Evolutionary conservation across 2,329 filamentous ascomycete species (phyloP).

Genomic region (Onygenales sp.): DNA sequence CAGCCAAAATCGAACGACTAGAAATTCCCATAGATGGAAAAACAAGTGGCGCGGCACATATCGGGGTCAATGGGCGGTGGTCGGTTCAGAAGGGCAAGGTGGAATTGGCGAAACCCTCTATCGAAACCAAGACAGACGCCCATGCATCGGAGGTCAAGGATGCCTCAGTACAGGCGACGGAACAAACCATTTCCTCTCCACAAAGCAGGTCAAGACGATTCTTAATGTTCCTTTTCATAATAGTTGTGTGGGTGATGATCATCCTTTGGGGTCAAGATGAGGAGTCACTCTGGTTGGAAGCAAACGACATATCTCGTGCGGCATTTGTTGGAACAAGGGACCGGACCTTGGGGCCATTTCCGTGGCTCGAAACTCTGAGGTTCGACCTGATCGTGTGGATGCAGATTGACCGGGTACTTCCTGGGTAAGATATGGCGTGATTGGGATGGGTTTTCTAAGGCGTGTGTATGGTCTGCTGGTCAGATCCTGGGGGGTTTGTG

Average conservation of each 20-base stretch:
- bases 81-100: background rate
- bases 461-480: background rate
- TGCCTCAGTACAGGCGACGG: constrained; percentile 9
- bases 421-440: constrained; percentile 3
- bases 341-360: constrained; percentile 1
- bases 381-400: constrained; percentile 7
- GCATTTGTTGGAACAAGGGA: constrained; percentile 1
- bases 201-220: constrained; percentile 1
- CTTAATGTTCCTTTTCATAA: constrained; percentile 6
- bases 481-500: no score
- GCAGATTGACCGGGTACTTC: constrained; percentile 10
- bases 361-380: constrained; percentile 6
- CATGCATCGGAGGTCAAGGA: constrained; percentile 4
- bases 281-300: constrained; percentile 11
- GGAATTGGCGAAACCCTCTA: background rate
- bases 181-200: constrained; percentile 3
- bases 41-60: no score
- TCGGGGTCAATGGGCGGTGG: no score
- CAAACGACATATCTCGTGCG: constrained; percentile 8
- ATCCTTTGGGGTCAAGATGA: constrained; percentile 5
- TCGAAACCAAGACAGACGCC: constrained; percentile 1
- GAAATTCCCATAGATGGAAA: background rate
- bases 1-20: background rate
- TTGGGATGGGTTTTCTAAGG: background rate
- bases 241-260: constrained; percentile 9